Conservation (phyloP, 2,329 filamentous ascomycete species). For the Ophiostoma sp. region DNA sequence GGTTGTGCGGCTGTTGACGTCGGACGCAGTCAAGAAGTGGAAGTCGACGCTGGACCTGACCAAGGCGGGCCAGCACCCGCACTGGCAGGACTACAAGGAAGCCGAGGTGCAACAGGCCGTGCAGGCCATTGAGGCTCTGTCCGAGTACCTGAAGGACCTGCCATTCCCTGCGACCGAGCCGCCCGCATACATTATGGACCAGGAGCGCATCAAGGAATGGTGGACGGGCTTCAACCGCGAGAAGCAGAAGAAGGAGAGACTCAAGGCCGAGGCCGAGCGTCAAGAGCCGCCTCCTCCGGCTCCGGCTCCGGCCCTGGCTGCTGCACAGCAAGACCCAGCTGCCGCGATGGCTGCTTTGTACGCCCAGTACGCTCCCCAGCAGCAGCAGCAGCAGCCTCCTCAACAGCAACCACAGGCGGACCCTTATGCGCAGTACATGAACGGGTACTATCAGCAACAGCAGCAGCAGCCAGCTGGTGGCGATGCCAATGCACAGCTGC, state of each 20-base stretch:
- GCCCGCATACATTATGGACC: constrained; percentile 48
- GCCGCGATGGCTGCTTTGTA: constrained; percentile 40
- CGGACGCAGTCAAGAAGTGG: constrained; percentile 43
- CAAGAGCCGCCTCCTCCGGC: neutral
- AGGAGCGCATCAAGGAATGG: constrained; percentile 49
- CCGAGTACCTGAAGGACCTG: constrained; percentile 41
- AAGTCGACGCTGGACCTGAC: constrained; percentile 38
- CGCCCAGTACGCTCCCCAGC: constrained; percentile 34
- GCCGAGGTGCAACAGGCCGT: constrained; percentile 41
- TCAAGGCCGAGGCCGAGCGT: constrained; percentile 30
- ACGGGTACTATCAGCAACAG: constrained; percentile 31
- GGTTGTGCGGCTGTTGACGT: constrained; percentile 42
- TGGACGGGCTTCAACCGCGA: constrained; percentile 43
- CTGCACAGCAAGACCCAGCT: constrained; percentile 30
- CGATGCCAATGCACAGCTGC: constrained; percentile 27
- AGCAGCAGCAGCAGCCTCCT: constrained; percentile 28
- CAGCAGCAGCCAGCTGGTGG: constrained; percentile 26
- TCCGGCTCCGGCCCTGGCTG: too few species aligned
- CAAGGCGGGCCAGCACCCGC: constrained; percentile 33
- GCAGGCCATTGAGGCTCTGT: constrained; percentile 41
- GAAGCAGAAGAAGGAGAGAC: constrained; percentile 32
- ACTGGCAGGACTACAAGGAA: constrained; percentile 38
- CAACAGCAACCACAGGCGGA: constrained; percentile 28
- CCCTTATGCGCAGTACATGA: constrained; percentile 35
- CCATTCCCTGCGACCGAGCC: constrained; percentile 48